A percentile compares a stretch with the other conserved stretches of the same genome.
These are phyloP conservation scores for Lithospermum erythrorhizon DNA, from an alignment of 257 asterid species.

Conservation along the genomic window DNA sequence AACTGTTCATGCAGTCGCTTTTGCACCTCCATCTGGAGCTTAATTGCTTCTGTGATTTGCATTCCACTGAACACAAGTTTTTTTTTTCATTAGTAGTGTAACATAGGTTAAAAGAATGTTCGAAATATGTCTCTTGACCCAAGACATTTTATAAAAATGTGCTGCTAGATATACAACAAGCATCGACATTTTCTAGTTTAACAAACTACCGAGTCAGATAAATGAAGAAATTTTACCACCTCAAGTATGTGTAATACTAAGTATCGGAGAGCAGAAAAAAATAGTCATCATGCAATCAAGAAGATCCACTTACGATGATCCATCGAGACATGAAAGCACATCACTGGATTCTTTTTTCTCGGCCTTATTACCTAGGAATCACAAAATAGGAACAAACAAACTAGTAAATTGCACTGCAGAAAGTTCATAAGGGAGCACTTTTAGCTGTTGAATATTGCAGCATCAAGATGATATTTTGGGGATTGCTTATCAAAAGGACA, in stretches of 20 bases:
- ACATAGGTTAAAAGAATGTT: not conserved
- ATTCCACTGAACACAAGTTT: slow-evolving; percentile 44
- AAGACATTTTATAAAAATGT: not conserved
- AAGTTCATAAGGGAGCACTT: not conserved
- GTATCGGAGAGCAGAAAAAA: not conserved
- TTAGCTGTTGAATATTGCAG: not conserved
- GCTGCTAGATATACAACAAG: not conserved
- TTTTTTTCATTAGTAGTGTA: not conserved
- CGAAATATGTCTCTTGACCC: not conserved
- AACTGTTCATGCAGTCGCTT: slow-evolving; percentile 93
- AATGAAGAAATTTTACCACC: not conserved
- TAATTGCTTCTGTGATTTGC: slow-evolving; percentile 91
- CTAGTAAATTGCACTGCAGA: slow-evolving; percentile 9
- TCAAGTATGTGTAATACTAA: not conserved
- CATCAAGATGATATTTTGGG: not conserved
- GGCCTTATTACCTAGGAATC: slow-evolving; percentile 44
- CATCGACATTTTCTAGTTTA: no score
- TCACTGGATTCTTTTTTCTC: slow-evolving; percentile 82
- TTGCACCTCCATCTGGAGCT: slow-evolving; percentile 99
- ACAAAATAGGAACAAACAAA: slow-evolving; percentile 14
- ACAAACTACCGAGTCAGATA: not conserved
- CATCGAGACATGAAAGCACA: slow-evolving; percentile 67
- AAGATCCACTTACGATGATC: slow-evolving; percentile 74
- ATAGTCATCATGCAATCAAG: slow-evolving; percentile 1
- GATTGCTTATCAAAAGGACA: slow-evolving; percentile 3